These are phyloP conservation scores for Bothriochloa decipiens DNA, from an alignment of 176 grass and related monocot genomes.

Conservation along the genomic window DNA sequence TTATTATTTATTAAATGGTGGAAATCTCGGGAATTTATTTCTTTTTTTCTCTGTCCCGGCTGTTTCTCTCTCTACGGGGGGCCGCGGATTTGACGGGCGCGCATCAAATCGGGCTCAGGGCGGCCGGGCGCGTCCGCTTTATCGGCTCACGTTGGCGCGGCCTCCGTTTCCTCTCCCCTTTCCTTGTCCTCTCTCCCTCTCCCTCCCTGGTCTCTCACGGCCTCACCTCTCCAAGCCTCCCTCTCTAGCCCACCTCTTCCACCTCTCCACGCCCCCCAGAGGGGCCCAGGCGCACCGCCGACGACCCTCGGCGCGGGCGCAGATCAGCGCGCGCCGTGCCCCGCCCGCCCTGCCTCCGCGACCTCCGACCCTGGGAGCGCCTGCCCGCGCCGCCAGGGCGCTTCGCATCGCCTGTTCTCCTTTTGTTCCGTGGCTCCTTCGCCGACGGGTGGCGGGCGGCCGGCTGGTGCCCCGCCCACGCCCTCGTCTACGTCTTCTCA, in stretches of 20 bases:
- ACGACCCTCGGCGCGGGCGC: not conserved
- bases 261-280: not conserved
- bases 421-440: not conserved
- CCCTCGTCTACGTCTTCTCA: not conserved
- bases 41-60: not conserved
- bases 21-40: conserved; percentile 18
- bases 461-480: not conserved
- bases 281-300: not conserved
- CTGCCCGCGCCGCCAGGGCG: not conserved
- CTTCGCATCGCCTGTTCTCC: not conserved
- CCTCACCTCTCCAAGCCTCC: conserved; percentile 9
- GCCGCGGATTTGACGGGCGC: conserved; percentile 46
- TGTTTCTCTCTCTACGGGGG: not conserved
- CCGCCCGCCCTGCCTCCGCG: not conserved
- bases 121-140: conserved; percentile 51
- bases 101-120: conserved; percentile 57
- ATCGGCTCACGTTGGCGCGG: conserved; percentile 60
- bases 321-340: conserved; percentile 33
- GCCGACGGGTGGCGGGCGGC: not conserved
- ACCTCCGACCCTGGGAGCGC: not conserved
- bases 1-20: conserved; percentile 42
- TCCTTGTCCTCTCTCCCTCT: not conserved
- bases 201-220: not conserved
- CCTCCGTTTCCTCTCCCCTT: conserved; percentile 49
- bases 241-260: not conserved